Evolutionary conservation across 495 filamentous ascomycete genomes (phyloP).

Genomic region (Jackrogersella minutella): DNA sequence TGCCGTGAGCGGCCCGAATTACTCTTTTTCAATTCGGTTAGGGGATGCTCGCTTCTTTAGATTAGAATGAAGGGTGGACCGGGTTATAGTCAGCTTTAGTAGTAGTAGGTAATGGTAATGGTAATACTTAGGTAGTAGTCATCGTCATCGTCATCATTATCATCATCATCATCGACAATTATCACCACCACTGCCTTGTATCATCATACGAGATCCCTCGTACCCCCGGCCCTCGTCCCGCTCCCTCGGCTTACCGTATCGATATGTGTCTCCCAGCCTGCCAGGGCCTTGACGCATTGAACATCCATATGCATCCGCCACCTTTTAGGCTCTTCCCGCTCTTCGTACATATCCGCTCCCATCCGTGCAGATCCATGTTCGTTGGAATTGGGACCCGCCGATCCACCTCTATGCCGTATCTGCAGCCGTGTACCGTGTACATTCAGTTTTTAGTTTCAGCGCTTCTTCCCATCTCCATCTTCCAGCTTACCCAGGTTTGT

Average conservation of each 20-base stretch:
- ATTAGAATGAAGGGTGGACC: slow-evolving; percentile 4
- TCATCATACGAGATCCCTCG: slow-evolving; percentile 19
- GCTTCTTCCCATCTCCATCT: neutral
- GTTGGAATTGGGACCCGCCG: slow-evolving; percentile 37
- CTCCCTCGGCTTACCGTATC: slow-evolving; percentile 35
- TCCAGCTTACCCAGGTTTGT: slow-evolving; percentile 17
- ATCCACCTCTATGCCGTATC: slow-evolving; percentile 38
- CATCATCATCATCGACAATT: slow-evolving; percentile 8
- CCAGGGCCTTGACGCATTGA: slow-evolving; percentile 33
- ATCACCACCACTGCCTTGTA: too few species aligned
- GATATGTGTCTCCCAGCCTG: slow-evolving; percentile 13
- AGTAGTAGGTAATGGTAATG: neutral
- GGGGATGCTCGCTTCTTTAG: slow-evolving; percentile 7
- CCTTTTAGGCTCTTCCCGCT: slow-evolving; percentile 44
- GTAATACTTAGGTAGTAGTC: neutral
- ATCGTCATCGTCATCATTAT: slow-evolving; percentile 4
- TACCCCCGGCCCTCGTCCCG: neutral
- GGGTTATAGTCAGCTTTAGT: slow-evolving; percentile 1
- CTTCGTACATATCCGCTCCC: slow-evolving; percentile 45
- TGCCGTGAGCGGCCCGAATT: slow-evolving; percentile 32
- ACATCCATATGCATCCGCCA: slow-evolving; percentile 38
- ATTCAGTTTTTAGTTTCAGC: too few species aligned
- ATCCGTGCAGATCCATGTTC: slow-evolving; percentile 44
- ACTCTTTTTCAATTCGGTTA: slow-evolving; percentile 12
- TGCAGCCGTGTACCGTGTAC: slow-evolving; percentile 24